Conservation (phyloP, 805 yeast species). For the Myxozyma lipomycoides region DNA sequence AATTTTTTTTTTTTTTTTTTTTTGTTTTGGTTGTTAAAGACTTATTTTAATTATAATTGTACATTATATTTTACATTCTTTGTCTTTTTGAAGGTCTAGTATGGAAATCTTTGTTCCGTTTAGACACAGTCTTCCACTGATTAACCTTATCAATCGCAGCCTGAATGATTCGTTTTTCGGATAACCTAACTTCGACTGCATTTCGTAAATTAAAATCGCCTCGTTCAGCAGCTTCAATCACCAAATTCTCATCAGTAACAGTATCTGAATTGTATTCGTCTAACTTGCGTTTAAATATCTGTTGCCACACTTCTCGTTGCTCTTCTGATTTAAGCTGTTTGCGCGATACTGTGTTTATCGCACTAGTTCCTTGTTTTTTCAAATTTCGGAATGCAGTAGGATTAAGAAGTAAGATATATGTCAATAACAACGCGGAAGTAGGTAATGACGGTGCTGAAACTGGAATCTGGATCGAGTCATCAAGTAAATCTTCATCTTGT, state of each 20-base stretch:
- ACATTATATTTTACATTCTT: neutral
- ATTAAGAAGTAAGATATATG: conserved; percentile 14
- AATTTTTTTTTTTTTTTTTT: neutral
- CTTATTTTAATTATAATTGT: too few species aligned
- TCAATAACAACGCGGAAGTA: conserved; percentile 17
- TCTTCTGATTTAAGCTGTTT: conserved; percentile 18
- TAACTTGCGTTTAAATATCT: conserved; percentile 12
- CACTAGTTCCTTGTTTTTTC: conserved; percentile 13
- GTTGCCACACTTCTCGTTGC: conserved; percentile 21
- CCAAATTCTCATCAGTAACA: conserved; percentile 25
- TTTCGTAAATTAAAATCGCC: conserved; percentile 15
- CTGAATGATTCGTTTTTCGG: conserved; percentile 22
- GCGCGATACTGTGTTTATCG: conserved; percentile 9
- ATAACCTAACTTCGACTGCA: conserved; percentile 24
- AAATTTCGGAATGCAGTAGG: conserved; percentile 18
- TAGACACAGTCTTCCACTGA: conserved; percentile 14
- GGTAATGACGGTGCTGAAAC: conserved; percentile 15
- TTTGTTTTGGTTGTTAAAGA: neutral
- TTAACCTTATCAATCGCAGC: conserved; percentile 9
- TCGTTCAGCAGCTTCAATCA: conserved; percentile 6
- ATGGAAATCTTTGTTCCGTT: conserved; percentile 7
- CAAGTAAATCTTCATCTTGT: conserved; percentile 21
- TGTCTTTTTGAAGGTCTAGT: conserved; percentile 10
- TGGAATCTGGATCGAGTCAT: conserved; percentile 21
- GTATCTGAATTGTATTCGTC: conserved; percentile 18